Evolutionary conservation across 805 yeast genomes (phyloP).

Genomic region (Schizosaccharomyces cryophilus): DNA sequence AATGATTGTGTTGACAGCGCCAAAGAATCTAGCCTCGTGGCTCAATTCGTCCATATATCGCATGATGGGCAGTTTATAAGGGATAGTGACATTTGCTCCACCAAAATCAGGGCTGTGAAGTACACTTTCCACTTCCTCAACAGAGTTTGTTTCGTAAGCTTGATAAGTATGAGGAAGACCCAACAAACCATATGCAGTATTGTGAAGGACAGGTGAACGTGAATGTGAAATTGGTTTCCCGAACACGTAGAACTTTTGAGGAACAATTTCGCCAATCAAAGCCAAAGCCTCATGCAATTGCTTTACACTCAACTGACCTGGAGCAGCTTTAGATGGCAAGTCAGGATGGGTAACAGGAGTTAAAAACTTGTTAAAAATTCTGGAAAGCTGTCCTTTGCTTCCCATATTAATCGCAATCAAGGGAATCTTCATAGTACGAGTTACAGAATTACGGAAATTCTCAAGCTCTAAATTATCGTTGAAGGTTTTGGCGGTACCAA

Average conservation of each 20-base stretch:
- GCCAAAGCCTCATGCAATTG: slow-evolving; percentile 35
- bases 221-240: slow-evolving; percentile 30
- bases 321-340: slow-evolving; percentile 52
- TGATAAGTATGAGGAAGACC: slow-evolving; percentile 56
- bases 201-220: slow-evolving; percentile 70
- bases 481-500: slow-evolving; percentile 43
- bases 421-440: slow-evolving; percentile 21
- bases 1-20: slow-evolving; percentile 78
- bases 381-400: slow-evolving; percentile 45
- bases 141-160: slow-evolving; percentile 25
- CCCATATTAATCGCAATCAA: slow-evolving; percentile 72
- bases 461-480: slow-evolving; percentile 52
- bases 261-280: slow-evolving; percentile 35
- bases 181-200: slow-evolving; percentile 46
- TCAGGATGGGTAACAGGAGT: slow-evolving; percentile 64
- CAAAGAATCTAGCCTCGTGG: slow-evolving; percentile 58
- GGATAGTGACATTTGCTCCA: slow-evolving; percentile 90
- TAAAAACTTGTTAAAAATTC: slow-evolving; percentile 46
- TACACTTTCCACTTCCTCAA: slow-evolving; percentile 21
- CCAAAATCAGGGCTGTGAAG: slow-evolving; percentile 28
- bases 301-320: slow-evolving; percentile 47
- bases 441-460: slow-evolving; percentile 34
- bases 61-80: slow-evolving; percentile 64
- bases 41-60: slow-evolving; percentile 38
- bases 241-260: slow-evolving; percentile 18